Evolutionary conservation across 2,329 filamentous ascomycete species (phyloP), one percentile per base, ranked within the genome.

Genomic region (Aspergillus sp.): DNA sequence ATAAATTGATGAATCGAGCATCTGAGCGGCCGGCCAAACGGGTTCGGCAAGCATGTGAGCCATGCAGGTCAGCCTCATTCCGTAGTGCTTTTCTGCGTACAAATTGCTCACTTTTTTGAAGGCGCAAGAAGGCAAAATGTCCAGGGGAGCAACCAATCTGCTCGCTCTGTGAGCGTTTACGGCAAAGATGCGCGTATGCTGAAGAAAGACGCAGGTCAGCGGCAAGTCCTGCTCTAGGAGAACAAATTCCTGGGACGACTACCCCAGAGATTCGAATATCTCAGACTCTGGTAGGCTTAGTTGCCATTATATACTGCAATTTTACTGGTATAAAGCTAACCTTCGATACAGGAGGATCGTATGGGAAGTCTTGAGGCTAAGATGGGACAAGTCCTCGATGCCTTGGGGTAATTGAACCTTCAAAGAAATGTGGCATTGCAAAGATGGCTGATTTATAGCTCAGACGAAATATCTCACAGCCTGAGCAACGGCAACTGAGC

Each of bases 101-200:
- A 11, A 5, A 12, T 10, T 27, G 27, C 12, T 29, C 11, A 38
- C 41, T 57, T 37, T 36, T n/a, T 33, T 35, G 4, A 43, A 76
- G 74, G 45, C 67, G 74, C 34, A 77, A 77, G 56, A 77, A 77
- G 54, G 69, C 72, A 28, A 69, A 69, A 58, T 77, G 74, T 47
- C 72, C 73, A 1, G 74, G 74, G 7, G 74, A 77, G 50, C 67
- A 71, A 44, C 74, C 74, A 0, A 51, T 64, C 0, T 77, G 74
- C 52, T 75, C 74, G 2, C 66, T 73, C 40, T 77, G 74, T 57
- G 61, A 67, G 29, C 67, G 74, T n/a, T 60, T 77, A 28, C 64
- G 67, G 5, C 74, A 77, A 52, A 55, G 54, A 46, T 77, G 74
- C 47, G 57, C 64, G 10, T 76, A 76, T 53, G 66, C 66, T 6